A percentile compares a stretch with the other conserved stretches of the same genome.
Evolutionary conservation across 2,329 filamentous ascomycete species (phyloP).

Genomic region (Fusarium tuaranense): DNA sequence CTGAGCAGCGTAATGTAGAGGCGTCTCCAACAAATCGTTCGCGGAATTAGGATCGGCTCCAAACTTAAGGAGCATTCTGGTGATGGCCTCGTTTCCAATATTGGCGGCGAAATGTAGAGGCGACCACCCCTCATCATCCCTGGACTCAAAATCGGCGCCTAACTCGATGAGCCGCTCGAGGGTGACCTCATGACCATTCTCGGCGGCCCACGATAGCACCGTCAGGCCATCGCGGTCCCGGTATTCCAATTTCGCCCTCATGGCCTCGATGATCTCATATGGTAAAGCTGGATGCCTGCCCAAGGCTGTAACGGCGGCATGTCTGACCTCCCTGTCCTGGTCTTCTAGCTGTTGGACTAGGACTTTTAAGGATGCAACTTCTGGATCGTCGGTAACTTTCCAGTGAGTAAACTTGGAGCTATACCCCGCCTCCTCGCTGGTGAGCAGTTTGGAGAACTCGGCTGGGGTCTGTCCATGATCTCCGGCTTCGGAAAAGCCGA

Average conservation of each 20-base stretch:
- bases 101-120: neutral
- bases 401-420: neutral
- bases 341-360: neutral
- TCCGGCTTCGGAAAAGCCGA: neutral
- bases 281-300: neutral
- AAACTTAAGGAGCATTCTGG: no score
- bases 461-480: neutral
- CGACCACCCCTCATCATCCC: rapidly evolving
- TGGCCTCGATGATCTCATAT: neutral
- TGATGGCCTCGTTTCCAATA: neutral
- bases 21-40: no score
- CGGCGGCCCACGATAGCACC: neutral
- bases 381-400: neutral
- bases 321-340: neutral
- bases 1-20: neutral
- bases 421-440: neutral
- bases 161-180: neutral
- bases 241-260: neutral
- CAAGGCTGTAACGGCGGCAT: neutral
- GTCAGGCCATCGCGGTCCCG: rapidly evolving
- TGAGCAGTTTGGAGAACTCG: neutral
- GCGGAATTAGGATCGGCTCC: no score
- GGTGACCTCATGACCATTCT: neutral
- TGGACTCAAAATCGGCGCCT: neutral
- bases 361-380: neutral